Evolutionary conservation across 164 flowering plant species (phyloP).

Genomic region (Macadamia integrifolia): DNA sequence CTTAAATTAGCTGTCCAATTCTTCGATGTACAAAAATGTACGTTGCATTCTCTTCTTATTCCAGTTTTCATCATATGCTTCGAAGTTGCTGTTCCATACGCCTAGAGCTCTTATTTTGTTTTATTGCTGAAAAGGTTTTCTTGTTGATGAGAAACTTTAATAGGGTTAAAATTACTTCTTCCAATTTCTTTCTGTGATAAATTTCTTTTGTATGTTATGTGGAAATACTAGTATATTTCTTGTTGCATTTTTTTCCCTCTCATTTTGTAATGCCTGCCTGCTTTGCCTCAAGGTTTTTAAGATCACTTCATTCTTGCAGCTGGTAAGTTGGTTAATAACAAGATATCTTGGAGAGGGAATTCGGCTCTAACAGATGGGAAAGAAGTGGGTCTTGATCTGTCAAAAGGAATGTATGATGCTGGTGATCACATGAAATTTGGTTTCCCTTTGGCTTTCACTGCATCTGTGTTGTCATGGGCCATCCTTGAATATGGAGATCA

Average conservation of each 20-base stretch:
- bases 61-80: no score
- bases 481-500: constrained; percentile 98
- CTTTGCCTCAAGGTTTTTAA: background rate
- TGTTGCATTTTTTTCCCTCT: background rate
- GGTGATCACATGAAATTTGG: constrained; percentile 95
- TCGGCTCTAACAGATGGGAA: constrained; percentile 70
- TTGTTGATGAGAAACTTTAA: background rate
- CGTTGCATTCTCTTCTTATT: background rate
- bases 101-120: background rate
- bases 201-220: no score
- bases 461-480: constrained; percentile 86
- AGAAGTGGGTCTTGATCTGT: constrained; percentile 57
- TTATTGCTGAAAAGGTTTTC: background rate
- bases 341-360: constrained; percentile 83
- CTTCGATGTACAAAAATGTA: constrained; percentile 91
- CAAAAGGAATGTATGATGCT: constrained; percentile 97
- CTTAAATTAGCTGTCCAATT: constrained; percentile 68
- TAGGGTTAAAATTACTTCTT: no score
- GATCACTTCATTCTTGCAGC: constrained; percentile 28
- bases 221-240: no score
- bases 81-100: background rate
- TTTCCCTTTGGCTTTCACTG: constrained; percentile 94
- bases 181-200: no score
- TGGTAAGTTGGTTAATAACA: constrained; percentile 63
- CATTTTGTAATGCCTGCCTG: background rate